Conservation (phyloP, 441 rosid genomes). For the Erysimum cheiri region DNA sequence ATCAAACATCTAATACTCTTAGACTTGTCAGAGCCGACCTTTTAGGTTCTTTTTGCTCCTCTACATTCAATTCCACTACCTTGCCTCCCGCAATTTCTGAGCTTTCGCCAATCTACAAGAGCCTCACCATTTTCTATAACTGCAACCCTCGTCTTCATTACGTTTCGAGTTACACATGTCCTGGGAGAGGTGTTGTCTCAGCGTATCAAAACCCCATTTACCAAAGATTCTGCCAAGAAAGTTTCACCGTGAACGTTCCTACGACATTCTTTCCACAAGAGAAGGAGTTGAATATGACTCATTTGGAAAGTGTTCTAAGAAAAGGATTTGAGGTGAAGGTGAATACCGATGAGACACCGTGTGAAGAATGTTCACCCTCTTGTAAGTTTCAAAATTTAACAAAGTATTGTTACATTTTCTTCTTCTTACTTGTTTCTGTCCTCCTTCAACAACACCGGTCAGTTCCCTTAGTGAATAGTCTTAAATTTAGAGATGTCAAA, state of each 20-base stretch:
- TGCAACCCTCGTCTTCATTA: not conserved
- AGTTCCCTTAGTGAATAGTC: not conserved
- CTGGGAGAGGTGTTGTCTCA: not conserved
- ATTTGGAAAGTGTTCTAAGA: conserved; percentile 3
- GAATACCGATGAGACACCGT: conserved; percentile 37
- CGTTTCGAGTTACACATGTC: conserved; percentile 24
- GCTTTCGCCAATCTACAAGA: conserved; percentile 3
- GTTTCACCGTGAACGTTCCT: conserved; percentile 41
- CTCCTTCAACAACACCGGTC: not conserved
- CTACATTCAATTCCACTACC: conserved; percentile 25
- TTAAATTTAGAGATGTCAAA: too few species aligned
- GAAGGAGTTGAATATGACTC: not conserved
- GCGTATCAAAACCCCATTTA: not conserved
- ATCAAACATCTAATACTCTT: not conserved
- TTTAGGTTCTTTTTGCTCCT: conserved; percentile 38
- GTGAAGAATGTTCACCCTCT: conserved; percentile 41
- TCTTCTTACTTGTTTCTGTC: not conserved
- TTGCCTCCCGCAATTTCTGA: conserved; percentile 8
- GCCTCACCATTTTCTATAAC: conserved; percentile 40
- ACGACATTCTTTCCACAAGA: fast-evolving
- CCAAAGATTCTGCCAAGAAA: conserved; percentile 16
- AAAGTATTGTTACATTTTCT: not conserved
- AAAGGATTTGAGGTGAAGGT: conserved; percentile 54
- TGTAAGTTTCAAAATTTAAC: not conserved
- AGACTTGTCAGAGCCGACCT: conserved; percentile 9